Evolutionary conservation across 306 rosid genomes (phyloP), one percentile per base, ranked within the genome.

Genomic region (Fagus sylvatica): DNA sequence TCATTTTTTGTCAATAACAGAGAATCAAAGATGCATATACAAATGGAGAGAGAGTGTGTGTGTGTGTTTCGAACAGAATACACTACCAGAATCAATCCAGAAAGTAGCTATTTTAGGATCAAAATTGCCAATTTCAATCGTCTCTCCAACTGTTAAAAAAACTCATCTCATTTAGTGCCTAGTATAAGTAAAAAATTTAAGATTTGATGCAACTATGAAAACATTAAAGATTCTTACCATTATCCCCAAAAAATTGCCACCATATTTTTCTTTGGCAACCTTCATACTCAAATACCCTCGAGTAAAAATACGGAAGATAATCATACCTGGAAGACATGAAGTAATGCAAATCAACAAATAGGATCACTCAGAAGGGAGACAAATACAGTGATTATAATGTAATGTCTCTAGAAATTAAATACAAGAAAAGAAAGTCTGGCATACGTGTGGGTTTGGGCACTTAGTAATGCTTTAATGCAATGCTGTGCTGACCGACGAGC

Each of bases 161-260:
- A 76, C 74, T 46, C 39, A 48, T 51, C 56, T 48, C 5, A 73
- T 70, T 82, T 6, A 69, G 78, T 71, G 46, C 56, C 16, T 53
- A 76, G 49, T 57, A 33, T 34, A 62, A 48, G 61, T 54, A 53
- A 43, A 16, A 32, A 6, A 4, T 16, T 0, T 2, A 43, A 71
- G 43, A 53, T 56, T 57, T 57, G 43, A 54, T 55, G 59, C 73
- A 59, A 16, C 70, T 48, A 53, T 57, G 49, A 34, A 33, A 69
- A 42, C 33, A 55, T 67, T 30, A n/a, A 54, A 59, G 48, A 72
- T 76, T 79, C 53, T 78, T 81, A 95, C 98, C 93, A 60, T 86
- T 93, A 86, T 93, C 98, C 67, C 98, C 98, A 2, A 84, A 93
- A 82, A 93, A 95, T 85, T 95, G 99, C 98, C 98, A 95, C 98